A percentile compares a stretch with the other conserved stretches of the same genome.
Evolutionary conservation across 2,329 filamentous ascomycete species (phyloP).

Genomic region (Scopulariopsis brevicaulis): DNA sequence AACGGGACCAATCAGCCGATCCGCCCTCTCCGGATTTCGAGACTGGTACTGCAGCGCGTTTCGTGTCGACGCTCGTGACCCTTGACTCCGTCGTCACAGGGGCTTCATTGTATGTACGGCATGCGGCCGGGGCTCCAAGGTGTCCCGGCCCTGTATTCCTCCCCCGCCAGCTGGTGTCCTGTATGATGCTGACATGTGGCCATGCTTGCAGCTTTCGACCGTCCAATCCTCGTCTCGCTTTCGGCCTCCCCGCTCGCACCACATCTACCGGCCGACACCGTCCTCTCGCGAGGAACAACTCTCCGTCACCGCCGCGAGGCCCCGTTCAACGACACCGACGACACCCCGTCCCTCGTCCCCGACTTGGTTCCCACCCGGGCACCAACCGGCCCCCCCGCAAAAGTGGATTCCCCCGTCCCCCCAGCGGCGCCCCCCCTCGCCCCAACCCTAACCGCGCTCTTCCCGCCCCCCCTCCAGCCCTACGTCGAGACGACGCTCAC

Average conservation of each 20-base stretch:
- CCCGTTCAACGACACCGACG: not conserved
- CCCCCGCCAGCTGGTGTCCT: not conserved
- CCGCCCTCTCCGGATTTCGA: no score
- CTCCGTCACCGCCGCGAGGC: not conserved
- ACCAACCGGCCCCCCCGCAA: slow-evolving; percentile 14
- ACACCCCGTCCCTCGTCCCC: not conserved
- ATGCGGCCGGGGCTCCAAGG: not conserved
- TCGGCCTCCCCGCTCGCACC: not conserved
- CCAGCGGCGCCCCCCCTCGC: slow-evolving; percentile 44
- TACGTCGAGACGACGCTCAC: slow-evolving; percentile 40
- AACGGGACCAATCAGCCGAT: no score
- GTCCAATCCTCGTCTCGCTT: not conserved
- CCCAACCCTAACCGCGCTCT: slow-evolving; percentile 42
- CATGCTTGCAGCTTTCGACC: not conserved
- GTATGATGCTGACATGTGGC: not conserved
- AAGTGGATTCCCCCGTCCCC: slow-evolving; percentile 48
- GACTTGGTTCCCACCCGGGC: not conserved
- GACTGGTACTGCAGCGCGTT: no score
- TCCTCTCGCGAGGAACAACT: not conserved
- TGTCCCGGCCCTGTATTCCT: not conserved
- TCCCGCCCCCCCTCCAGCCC: slow-evolving; percentile 32
- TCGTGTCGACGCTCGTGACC: no score
- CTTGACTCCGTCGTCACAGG: no score
- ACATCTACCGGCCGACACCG: not conserved
- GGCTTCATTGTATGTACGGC: no score